Conservation (phyloP, 1,139 yeast genomes). For the Sugiyamaella sp. region DNA sequence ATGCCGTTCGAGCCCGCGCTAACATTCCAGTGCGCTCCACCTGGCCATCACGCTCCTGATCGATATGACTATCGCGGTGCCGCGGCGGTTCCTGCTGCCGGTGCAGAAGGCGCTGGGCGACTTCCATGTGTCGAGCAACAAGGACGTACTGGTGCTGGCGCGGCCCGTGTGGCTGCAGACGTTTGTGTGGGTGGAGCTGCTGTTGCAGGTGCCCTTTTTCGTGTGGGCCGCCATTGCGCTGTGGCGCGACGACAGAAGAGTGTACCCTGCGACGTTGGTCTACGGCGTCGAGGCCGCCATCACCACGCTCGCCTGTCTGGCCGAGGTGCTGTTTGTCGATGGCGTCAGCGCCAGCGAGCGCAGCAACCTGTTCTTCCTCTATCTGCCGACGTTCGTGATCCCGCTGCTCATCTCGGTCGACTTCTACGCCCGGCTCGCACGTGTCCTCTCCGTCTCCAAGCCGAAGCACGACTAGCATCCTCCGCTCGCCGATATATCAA, state of each 20-base stretch:
- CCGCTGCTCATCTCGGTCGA: slow-evolving; percentile 63
- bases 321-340: slow-evolving; percentile 38
- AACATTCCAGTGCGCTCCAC: slow-evolving; percentile 51
- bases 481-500: too few relatives aligned
- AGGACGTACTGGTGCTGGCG: slow-evolving; percentile 65
- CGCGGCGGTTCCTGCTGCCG: slow-evolving; percentile 50
- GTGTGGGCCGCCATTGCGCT: slow-evolving; percentile 47
- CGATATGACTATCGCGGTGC: slow-evolving; percentile 73
- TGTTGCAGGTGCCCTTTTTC: slow-evolving; percentile 80
- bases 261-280: slow-evolving; percentile 57
- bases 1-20: too few relatives aligned
- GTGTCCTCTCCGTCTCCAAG: slow-evolving; percentile 13
- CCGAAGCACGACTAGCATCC: slow-evolving; percentile 8
- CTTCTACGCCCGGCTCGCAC: slow-evolving; percentile 38
- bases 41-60: slow-evolving; percentile 73
- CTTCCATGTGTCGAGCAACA: slow-evolving; percentile 63
- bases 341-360: slow-evolving; percentile 45
- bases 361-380: slow-evolving; percentile 53
- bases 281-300: slow-evolving; percentile 79
- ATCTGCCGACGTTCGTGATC: slow-evolving; percentile 67
- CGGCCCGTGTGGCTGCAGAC: slow-evolving; percentile 70
- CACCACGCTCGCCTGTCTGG: slow-evolving; percentile 67
- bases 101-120: slow-evolving; percentile 54
- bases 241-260: slow-evolving; percentile 37
- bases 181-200: slow-evolving; percentile 70